Base-by-base conservation (phyloP, 768 basidiomycete species). In the Termitomyces sp. region DNA sequence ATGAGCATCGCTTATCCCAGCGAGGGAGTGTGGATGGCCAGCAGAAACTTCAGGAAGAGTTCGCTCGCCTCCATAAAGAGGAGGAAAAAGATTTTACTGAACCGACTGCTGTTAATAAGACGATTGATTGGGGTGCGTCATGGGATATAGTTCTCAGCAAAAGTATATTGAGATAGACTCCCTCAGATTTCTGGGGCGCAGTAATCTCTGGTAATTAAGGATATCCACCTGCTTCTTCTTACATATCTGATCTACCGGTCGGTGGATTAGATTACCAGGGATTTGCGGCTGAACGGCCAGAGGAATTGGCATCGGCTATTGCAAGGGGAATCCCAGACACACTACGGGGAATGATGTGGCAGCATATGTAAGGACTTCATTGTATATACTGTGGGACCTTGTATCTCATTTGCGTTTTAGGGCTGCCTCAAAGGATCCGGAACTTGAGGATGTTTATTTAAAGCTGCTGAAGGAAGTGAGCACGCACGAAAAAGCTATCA, bases 281-380 rank as follows among this genome's bases (percentile, higher is more conserved):
- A 4, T 96, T 95, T 59, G 97, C 97, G 6, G 76, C 91, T 15
- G 84, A 88, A 55, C 78, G 86, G 59, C 83, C 96, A 4, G 87
- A 91, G 63, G 83, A 89, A 61, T 78, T 99, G 28, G 93, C 94
- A 1, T 81, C 82, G 67, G 96, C 95, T 4, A 99, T 99, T 57
- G 94, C 97, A 65, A 82, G 81, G 63, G 97, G 97, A 4, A 94
- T 99, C 44, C 97, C 97, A 15, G 79, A 85, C 46, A 87, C 93
- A 1, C 76, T 96, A 51, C 85, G 94, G 55, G 94, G 94, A 52
- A 96, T 98, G 88, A 87, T 96, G 79, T 98, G 92, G 93, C 95
- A 97, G 71, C 81, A 96, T 71, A 97, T 96, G 94, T 92, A 77
- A 65, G 56, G 60, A 7, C 33, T 56, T 49, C 18, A 57, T 32